Base-by-base conservation (phyloP, 108 stramenopile genomes). In the Cyclotella choctawhatcheeana region DNA sequence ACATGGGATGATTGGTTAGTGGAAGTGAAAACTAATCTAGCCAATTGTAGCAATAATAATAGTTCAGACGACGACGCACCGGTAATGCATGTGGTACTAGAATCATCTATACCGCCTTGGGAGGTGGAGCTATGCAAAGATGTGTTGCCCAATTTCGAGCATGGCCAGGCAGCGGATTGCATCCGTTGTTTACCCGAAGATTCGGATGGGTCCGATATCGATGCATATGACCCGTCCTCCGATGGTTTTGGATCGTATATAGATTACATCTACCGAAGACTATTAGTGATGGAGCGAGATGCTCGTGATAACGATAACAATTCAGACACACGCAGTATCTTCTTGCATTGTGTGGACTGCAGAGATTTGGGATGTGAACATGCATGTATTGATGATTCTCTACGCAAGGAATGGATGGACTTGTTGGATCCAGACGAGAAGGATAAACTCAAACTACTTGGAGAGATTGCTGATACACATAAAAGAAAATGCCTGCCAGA, bases 181-280 rank as follows among this genome's bases (percentile, higher is more conserved):
- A 60, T 77, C 18, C 75, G 81, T 1, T 73, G 71, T 59, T 27
- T 73, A 24, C 32, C 74, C 0, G 71, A 76, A 55, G 81, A 82
- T 76, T 63, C 60, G 0, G 75, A 71, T 14, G 35, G n/a, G 2
- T 70, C 74, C 0, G 52, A 32, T 13, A 67, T 65, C 24, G 81
- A 82, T 51, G 70, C 62, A 8, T 50, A 37, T 32, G 81, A 82
- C 45, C 75, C 81, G 2, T 52, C 69, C 17, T 21, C 62, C 40
- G 81, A 82, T 54, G 81, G 81, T 13, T 56, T 82, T 26, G 81
- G 81, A 26, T 77, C 81, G 40, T 82, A 77, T 29, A 43, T 82
- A 3, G 81, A 76, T 33, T 77, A 44, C 32, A n/a, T 77, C 0
- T 77, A 72, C 44, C 75, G 81, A 32, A n/a, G 71, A 26, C 62